These are phyloP conservation scores for Neoascochyta sp. DNA, from an alignment of 2,329 filamentous ascomycete genomes.

Conservation along the genomic window DNA sequence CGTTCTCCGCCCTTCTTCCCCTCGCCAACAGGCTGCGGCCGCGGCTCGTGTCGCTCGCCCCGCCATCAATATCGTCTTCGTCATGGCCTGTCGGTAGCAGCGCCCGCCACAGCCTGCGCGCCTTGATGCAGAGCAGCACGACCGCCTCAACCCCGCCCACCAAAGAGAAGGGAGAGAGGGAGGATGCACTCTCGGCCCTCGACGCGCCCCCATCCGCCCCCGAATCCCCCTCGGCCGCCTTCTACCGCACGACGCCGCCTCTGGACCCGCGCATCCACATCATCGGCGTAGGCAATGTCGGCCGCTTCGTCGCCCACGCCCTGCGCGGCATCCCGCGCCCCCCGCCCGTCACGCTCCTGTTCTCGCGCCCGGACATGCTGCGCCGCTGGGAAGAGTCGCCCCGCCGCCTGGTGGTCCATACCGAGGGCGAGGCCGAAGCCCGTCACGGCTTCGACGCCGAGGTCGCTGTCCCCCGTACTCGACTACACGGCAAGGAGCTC, in stretches of 20 bases:
- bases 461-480: constrained; percentile 34
- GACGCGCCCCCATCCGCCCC: no score
- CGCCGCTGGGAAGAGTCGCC: constrained; percentile 46
- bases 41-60: no score
- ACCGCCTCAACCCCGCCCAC: no score
- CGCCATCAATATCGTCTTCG: no score
- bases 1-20: constrained; percentile 41
- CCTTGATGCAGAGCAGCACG: constrained; percentile 20
- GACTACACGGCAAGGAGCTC: constrained; percentile 39
- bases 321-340: constrained; percentile 58
- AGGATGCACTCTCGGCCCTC: no score
- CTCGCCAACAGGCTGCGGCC: constrained; percentile 48
- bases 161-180: no score
- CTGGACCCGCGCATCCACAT: constrained; percentile 53
- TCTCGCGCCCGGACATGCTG: constrained; percentile 54
- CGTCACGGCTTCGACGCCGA: constrained; percentile 47
- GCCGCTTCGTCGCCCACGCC: constrained; percentile 71
- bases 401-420: constrained; percentile 47
- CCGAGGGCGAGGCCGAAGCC: constrained; percentile 41
- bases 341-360: constrained; percentile 76
- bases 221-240: constrained; percentile 27
- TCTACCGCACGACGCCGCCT: constrained; percentile 31
- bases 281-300: constrained; percentile 76
- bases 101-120: no score
- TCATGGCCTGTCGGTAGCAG: no score